A percentile compares a stretch with the other conserved stretches of the same genome.
Conservation (phyloP, 2,329 filamentous ascomycete species). For the Cryphonectria radicalis region DNA sequence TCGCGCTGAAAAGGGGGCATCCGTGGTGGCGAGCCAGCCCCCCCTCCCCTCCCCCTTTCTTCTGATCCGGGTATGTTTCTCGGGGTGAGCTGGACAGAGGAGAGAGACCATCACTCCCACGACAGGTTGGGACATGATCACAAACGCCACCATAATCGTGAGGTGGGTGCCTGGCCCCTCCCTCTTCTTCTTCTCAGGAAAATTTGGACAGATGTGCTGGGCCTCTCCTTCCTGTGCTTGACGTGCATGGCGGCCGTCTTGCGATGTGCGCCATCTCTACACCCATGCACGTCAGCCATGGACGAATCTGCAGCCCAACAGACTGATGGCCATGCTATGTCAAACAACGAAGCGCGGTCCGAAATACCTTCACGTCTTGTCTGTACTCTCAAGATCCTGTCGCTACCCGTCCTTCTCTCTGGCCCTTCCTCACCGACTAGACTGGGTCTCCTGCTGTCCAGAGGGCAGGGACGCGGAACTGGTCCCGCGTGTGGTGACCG, state of each 20-base stretch:
- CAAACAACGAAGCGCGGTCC: neutral
- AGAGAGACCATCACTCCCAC: neutral
- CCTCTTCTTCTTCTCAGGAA: neutral
- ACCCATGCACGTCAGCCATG: neutral
- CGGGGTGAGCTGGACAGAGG: neutral
- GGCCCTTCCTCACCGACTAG: neutral
- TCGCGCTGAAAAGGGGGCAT: neutral
- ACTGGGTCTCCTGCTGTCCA: neutral
- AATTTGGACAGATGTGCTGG: too few relatives aligned
- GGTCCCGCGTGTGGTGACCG: slow-evolving; percentile 4
- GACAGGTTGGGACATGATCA: neutral
- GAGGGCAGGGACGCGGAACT: neutral
- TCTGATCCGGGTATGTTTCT: neutral
- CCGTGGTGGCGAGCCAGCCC: neutral
- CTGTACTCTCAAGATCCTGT: neutral
- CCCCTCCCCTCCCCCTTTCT: neutral
- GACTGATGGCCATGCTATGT: slow-evolving; percentile 1
- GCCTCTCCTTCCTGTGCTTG: neutral
- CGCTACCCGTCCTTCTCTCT: neutral
- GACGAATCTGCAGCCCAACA: neutral
- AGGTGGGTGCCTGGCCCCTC: neutral
- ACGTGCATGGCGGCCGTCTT: neutral
- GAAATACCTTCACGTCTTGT: neutral
- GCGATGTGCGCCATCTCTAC: neutral
- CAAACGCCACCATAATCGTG: neutral